Conservation (phyloP, 495 filamentous ascomycete species). For the Umbilicaria muhlenbergii region DNA sequence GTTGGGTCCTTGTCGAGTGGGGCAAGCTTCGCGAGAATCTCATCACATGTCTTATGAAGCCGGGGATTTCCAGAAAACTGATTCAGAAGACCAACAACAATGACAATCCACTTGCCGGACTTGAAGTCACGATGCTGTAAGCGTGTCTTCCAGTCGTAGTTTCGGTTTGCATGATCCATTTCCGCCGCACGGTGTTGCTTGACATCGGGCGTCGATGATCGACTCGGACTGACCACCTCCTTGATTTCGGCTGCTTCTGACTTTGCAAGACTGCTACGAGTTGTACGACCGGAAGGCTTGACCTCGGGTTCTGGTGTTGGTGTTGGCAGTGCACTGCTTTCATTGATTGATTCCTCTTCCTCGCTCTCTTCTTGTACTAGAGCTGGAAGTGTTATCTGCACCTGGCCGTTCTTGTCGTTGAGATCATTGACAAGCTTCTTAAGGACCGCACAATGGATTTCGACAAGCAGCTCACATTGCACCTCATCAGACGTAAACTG, state of each 20-base stretch:
- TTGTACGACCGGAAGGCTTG: constrained; percentile 52
- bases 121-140: constrained; percentile 72
- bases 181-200: constrained; percentile 64
- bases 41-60: constrained; percentile 55
- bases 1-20: constrained; percentile 60
- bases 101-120: constrained; percentile 80
- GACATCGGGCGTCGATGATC: constrained; percentile 19
- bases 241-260: constrained; percentile 50
- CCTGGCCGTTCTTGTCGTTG: constrained; percentile 53
- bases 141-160: constrained; percentile 70
- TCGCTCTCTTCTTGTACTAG: constrained; percentile 52
- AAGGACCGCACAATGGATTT: constrained; percentile 81
- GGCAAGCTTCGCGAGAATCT: constrained; percentile 61
- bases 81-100: constrained; percentile 74
- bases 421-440: constrained; percentile 70
- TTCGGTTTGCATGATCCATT: constrained; percentile 35
- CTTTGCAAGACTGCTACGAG: constrained; percentile 71
- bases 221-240: constrained; percentile 24
- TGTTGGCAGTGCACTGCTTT: constrained; percentile 33
- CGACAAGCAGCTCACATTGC: constrained; percentile 76
- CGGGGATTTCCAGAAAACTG: constrained; percentile 66
- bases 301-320: constrained; percentile 48
- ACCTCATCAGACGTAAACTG: constrained; percentile 58
- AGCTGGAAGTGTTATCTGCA: constrained; percentile 66
- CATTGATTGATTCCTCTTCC: constrained; percentile 30